These are phyloP conservation scores for Dioszegia aurantiaca DNA, from an alignment of 768 basidiomycete species.

Conservation along the genomic window DNA sequence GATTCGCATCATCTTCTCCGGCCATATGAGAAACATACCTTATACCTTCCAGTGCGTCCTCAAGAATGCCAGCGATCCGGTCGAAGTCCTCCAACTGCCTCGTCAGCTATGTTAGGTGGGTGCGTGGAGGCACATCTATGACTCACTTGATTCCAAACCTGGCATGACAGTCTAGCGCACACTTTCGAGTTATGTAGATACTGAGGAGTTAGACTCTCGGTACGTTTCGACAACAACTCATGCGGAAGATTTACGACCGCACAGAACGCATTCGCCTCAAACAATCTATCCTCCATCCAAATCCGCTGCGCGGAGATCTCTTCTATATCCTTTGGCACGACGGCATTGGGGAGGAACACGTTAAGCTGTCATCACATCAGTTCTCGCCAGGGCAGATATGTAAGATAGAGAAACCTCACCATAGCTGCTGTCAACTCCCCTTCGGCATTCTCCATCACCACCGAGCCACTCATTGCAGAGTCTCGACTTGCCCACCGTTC, in stretches of 20 bases:
- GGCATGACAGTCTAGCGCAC: conserved; percentile 45
- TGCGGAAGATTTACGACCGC: conserved; percentile 25
- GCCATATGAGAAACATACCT: neutral
- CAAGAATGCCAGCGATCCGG: neutral
- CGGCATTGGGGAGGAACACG: conserved; percentile 34
- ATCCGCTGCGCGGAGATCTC: conserved; percentile 25
- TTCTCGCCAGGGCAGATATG: too few relatives aligned
- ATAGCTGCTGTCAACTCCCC: conserved; percentile 66
- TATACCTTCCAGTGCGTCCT: neutral
- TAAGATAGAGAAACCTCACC: too few relatives aligned
- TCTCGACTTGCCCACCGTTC: conserved; percentile 58
- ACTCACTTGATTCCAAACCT: conserved; percentile 48
- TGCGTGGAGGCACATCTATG: neutral
- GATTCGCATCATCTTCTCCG: neutral
- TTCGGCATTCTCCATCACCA: conserved; percentile 61
- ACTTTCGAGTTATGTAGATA: conserved; percentile 38
- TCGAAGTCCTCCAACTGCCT: conserved; percentile 3
- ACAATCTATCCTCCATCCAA: conserved; percentile 36
- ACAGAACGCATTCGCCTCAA: conserved; percentile 35
- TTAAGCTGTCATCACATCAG: conserved; percentile 38
- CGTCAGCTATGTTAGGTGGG: neutral
- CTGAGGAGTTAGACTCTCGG: conserved; percentile 14
- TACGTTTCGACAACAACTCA: neutral
- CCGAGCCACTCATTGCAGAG: neutral
- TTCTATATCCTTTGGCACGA: conserved; percentile 17